A percentile compares a stretch with the other conserved stretches of the same genome.
phyloP scores from a whole-genome alignment of 441 rosid species.

The Brassica balearica region DNA sequence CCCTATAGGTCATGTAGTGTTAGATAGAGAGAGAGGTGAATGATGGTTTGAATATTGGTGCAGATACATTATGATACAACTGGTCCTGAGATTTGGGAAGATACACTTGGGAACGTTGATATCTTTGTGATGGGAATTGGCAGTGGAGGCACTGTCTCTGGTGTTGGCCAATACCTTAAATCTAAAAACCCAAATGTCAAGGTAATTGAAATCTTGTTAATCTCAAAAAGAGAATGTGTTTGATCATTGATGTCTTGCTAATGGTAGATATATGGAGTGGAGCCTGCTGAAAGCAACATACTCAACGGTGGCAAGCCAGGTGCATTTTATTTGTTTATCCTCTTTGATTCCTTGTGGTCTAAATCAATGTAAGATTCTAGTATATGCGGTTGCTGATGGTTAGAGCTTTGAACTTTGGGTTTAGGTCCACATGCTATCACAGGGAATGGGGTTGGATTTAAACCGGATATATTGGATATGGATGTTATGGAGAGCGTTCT shows the following conservation, averaged over 20 bases:
- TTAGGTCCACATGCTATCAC: constrained; percentile 94
- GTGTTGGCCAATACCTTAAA: constrained; percentile 89
- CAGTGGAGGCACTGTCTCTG: constrained; percentile 95
- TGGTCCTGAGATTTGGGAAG: constrained; percentile 98
- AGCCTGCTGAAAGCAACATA: constrained; percentile 90
- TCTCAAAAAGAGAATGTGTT: constrained; percentile 25
- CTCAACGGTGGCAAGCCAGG: constrained; percentile 98
- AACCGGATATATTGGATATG: constrained; percentile 96
- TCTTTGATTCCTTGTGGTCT: not conserved
- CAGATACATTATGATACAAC: constrained; percentile 90
- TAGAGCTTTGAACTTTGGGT: constrained; percentile 30
- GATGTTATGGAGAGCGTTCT: constrained; percentile 92
- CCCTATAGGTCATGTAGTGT: not conserved
- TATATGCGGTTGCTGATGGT: constrained; percentile 18
- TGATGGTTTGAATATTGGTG: constrained; percentile 28
- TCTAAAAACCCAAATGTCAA: constrained; percentile 86
- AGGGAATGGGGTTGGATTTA: constrained; percentile 95
- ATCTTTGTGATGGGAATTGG: constrained; percentile 96
- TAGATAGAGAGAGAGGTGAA: not conserved
- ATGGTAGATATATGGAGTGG: constrained; percentile 86
- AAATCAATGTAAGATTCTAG: not conserved
- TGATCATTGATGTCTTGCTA: constrained; percentile 11
- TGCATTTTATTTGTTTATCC: constrained; percentile 30
- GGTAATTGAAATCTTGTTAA: constrained; percentile 47
- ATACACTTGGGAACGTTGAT: constrained; percentile 83